Evolutionary conservation across 2,329 filamentous ascomycete genomes (phyloP), one percentile per base, ranked within the genome.

Genomic region (Thelonectria blattea): DNA sequence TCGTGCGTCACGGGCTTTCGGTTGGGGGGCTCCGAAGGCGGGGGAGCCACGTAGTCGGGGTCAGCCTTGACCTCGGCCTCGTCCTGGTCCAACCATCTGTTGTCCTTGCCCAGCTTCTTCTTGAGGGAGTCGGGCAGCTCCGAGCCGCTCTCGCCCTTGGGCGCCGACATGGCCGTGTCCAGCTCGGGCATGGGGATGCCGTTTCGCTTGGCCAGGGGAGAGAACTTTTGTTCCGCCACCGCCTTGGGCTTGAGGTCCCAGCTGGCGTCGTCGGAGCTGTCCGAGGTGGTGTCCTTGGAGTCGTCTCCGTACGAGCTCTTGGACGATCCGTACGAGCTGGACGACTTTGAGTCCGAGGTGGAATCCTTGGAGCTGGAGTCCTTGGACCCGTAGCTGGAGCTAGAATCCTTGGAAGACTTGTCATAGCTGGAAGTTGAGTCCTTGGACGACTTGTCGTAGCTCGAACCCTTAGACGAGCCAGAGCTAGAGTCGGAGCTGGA

Each of bases 1-100:
- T 81, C 71, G 64, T 89, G 86, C 1, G 79, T 81, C 27, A 78
- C 63, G 0, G 85, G 85, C 47, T 76, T 74, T 24, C 59, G 49
- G 37, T 60, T 54, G 15, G 48, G 41, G 14, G 51, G 46, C 53
- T 53, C 5, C 17, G 56, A 60, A 14, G 42, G 32, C 7, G 50
- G 62, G 11, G 54, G 32, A 39, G 41, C 45, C 11, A 61, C 43
- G 22, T 60, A 52, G 39, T 63, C 52, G 3, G 58, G 42, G 10
- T 68, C 51, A 1, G 45, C 2, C 20, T 32, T 60, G 34, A 55
- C 52, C 30, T 52, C 64, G 18, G 49, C 48, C 14, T 60, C 58
- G 30, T 61, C 55, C 34, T 66, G 46, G 11, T 63, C 56, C n/a
- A 49, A n/a, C 54, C 42, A 55, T 17, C 47, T 37, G 48, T 58